Percentiles rank a stretch among this genome's conserved stretches.
phyloP scores from a whole-genome alignment of 108 stramenopile species.

The Nannochloropsis granulata region DNA sequence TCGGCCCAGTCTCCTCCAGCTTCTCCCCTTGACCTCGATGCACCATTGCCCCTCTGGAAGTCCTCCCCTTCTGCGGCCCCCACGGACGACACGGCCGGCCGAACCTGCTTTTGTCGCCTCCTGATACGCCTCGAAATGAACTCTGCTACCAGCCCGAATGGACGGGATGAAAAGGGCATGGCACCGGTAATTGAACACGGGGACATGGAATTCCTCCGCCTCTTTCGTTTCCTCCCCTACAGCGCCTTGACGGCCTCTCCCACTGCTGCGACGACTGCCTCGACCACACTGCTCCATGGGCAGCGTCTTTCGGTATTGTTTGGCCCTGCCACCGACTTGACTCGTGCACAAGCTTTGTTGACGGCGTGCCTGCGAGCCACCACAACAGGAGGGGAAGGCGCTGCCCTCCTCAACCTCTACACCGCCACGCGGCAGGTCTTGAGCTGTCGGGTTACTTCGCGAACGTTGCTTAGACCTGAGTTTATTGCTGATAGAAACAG shows the following conservation, averaged over 20 bases:
- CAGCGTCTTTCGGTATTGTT: not conserved
- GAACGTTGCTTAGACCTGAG: not conserved
- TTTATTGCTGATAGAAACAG: not conserved
- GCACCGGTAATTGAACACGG: not conserved
- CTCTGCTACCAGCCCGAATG: not conserved
- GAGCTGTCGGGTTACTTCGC: not conserved
- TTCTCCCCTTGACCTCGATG: not conserved
- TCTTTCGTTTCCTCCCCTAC: not conserved
- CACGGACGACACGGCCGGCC: not conserved
- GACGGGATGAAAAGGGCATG: not conserved
- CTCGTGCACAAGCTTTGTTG: not conserved
- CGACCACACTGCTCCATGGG: not conserved
- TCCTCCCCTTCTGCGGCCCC: not conserved
- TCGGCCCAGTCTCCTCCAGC: too few relatives aligned
- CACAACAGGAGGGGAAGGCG: not conserved
- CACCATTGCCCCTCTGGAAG: not conserved
- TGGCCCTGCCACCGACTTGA: not conserved
- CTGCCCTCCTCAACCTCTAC: not conserved
- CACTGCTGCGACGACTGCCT: not conserved
- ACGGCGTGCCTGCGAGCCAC: not conserved
- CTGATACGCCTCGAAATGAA: not conserved
- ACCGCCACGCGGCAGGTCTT: not conserved
- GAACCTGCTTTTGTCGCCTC: not conserved
- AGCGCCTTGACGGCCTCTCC: not conserved
- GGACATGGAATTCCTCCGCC: not conserved